Evolutionary conservation across 208 protist species (phyloP), one percentile per base, ranked within the genome.

Genomic region (Trypanosoma melophagium): DNA sequence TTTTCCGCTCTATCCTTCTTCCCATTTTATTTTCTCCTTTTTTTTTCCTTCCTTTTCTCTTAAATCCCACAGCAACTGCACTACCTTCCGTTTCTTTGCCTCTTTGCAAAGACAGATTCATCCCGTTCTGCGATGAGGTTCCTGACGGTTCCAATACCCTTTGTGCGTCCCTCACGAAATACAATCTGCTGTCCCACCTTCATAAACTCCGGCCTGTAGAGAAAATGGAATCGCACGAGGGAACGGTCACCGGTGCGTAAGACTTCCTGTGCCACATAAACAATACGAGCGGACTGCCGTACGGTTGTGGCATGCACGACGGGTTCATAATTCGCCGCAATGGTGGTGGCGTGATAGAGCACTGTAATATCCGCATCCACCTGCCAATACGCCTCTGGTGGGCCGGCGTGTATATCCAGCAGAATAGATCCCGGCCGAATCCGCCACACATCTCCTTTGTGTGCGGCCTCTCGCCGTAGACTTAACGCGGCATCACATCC

Each of bases 281-380:
- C 91, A 50, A 97, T 95, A 31, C 84, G 83, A 1, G 90, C 92
- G 2, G 90, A 90, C 75, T 97, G 92, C 45, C 91, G 83, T 50
- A 98, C 84, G 3, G 95, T 97, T 1, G 77, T 80, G 22, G 81
- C 98, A 81, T 99, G 98, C 28, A 99, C 96, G 25, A 99, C 94
- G 8, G 97, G 94, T 74, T 99, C 96, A 81, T 99, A 99, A 74
- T 97, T 93, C 3, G 74, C 62, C n/a, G 85, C 68, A 68, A 99
- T 99, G 7, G 98, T 99, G 1, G 98, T 99, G 19, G 96, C 93
- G 80, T 99, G 98, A 76, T 99, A 98, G 17, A 99, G 81, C 17
- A 99, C 93, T 14, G 97, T 81, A 7, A 99, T 74, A 55, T 99
- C 97, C 5, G 97, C 97, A 73, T 97, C 92, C 63, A 99, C 99